Conservation (phyloP, 805 yeast genomes). For the Yamadazyma laniorum region DNA sequence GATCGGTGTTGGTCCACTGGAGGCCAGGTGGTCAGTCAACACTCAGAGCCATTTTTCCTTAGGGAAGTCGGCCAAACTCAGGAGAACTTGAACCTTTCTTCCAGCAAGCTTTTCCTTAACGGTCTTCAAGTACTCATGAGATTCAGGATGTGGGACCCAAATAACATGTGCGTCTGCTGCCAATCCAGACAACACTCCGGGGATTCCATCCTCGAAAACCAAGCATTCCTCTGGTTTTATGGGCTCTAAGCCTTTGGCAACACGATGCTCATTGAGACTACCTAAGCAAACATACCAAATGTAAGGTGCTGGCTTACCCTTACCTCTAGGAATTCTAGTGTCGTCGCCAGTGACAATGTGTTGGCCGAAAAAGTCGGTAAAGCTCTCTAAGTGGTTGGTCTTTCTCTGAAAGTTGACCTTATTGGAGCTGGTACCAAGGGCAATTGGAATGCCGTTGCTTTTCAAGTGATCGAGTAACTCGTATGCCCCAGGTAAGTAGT, state of each 20-base stretch:
- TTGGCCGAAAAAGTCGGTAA: slow-evolving; percentile 59
- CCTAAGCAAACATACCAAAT: slow-evolving; percentile 84
- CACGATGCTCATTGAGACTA: slow-evolving; percentile 58
- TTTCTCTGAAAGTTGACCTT: slow-evolving; percentile 61
- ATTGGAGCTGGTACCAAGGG: slow-evolving; percentile 85
- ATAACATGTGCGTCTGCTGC: slow-evolving; percentile 84
- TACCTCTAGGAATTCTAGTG: slow-evolving; percentile 72
- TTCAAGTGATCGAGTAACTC: slow-evolving; percentile 60
- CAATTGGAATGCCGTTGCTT: slow-evolving; percentile 65
- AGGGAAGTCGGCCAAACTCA: slow-evolving; percentile 48
- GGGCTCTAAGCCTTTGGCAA: slow-evolving; percentile 35
- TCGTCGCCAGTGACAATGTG: slow-evolving; percentile 90
- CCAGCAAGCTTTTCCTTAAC: slow-evolving; percentile 45
- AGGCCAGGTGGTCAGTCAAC: too few relatives aligned
- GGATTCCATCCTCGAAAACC: slow-evolving; percentile 92
- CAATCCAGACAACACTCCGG: slow-evolving; percentile 84
- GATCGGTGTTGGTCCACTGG: too few relatives aligned
- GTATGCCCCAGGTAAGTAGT: slow-evolving; percentile 81
- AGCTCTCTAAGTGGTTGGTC: slow-evolving; percentile 64
- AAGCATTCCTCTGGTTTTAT: slow-evolving; percentile 77
- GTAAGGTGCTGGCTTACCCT: slow-evolving; percentile 93
- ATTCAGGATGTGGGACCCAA: slow-evolving; percentile 90
- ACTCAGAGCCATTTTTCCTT: slow-evolving; percentile 7
- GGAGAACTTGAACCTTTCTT: slow-evolving; percentile 49
- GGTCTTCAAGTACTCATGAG: slow-evolving; percentile 29